phyloP scores from a whole-genome alignment of 768 basidiomycete species.

The Glaciozyma martinii region DNA sequence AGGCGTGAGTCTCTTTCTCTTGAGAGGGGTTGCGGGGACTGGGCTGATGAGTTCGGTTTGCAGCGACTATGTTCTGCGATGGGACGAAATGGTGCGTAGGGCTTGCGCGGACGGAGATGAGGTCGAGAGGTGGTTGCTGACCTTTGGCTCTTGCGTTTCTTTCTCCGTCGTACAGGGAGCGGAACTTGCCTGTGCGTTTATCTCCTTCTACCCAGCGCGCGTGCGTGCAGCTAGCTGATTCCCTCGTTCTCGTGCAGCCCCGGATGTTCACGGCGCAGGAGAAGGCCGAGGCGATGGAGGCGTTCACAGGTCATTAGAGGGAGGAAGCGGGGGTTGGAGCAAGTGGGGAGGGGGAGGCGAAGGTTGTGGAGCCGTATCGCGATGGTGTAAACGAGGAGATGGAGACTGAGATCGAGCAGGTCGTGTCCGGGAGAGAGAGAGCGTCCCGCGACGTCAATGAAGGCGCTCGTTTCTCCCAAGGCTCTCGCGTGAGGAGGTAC shows the following conservation, averaged over 20 bases:
- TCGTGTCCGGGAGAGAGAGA: too few species aligned
- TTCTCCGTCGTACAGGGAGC: conserved; percentile 36
- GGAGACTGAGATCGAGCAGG: too few species aligned
- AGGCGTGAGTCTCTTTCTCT: conserved; percentile 55
- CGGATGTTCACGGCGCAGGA: conserved; percentile 33
- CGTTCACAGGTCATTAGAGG: conserved; percentile 21
- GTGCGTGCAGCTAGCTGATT: neutral
- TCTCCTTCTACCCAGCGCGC: too few species aligned
- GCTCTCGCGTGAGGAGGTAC: too few species aligned
- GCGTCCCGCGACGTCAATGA: too few species aligned
- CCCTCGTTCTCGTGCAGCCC: conserved; percentile 8
- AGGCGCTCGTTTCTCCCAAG: too few species aligned
- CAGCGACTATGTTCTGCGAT: conserved; percentile 72
- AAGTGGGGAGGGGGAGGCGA: neutral
- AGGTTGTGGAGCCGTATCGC: neutral
- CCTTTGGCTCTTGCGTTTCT: neutral
- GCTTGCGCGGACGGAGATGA: too few species aligned
- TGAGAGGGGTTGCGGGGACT: neutral
- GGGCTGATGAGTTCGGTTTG: neutral
- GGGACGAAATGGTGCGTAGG: conserved; percentile 89
- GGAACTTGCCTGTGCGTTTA: conserved; percentile 40
- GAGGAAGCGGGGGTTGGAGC: neutral
- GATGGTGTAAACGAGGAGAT: neutral
- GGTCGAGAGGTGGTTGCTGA: neutral
- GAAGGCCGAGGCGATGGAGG: conserved; percentile 33